Conservation (phyloP, 306 rosid genomes). For the Casuarina equisetifolia region DNA sequence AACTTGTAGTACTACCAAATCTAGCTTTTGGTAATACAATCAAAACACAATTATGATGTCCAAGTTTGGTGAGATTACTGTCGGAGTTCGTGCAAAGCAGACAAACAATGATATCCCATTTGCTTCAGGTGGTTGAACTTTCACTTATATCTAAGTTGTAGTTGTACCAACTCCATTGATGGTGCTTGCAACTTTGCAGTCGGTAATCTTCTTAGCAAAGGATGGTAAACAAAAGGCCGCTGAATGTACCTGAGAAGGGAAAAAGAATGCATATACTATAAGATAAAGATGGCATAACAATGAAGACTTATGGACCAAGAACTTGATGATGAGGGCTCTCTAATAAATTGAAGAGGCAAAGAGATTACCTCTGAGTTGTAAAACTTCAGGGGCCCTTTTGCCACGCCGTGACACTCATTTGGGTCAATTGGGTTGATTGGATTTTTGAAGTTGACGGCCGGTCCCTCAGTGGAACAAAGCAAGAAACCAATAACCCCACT, state of each 20-base stretch:
- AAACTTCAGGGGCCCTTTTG: conserved; percentile 54
- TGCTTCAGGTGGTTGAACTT: conserved; percentile 11
- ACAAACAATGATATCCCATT: conserved; percentile 18
- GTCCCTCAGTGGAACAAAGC: conserved; percentile 70
- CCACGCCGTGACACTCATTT: conserved; percentile 35
- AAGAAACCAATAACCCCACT: conserved; percentile 82
- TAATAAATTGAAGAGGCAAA: background rate
- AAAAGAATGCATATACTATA: background rate
- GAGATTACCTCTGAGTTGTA: conserved; percentile 58
- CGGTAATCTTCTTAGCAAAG: conserved; percentile 46
- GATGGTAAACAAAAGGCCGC: conserved; percentile 78
- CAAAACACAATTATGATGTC: conserved; percentile 26
- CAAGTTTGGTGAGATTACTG: conserved; percentile 21
- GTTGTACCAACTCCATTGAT: conserved; percentile 12
- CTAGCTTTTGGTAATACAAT: conserved; percentile 3
- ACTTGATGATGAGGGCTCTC: background rate
- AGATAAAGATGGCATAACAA: background rate
- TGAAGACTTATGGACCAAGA: background rate
- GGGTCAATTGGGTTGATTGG: conserved; percentile 53
- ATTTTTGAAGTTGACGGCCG: conserved; percentile 54
- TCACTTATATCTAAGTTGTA: background rate
- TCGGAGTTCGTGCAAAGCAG: conserved; percentile 15
- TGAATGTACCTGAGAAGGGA: conserved; percentile 48
- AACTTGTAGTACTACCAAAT: background rate
- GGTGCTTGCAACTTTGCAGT: conserved; percentile 14